phyloP scores from a whole-genome alignment of 345 rosid species.

The Eucalyptus polybractea region DNA sequence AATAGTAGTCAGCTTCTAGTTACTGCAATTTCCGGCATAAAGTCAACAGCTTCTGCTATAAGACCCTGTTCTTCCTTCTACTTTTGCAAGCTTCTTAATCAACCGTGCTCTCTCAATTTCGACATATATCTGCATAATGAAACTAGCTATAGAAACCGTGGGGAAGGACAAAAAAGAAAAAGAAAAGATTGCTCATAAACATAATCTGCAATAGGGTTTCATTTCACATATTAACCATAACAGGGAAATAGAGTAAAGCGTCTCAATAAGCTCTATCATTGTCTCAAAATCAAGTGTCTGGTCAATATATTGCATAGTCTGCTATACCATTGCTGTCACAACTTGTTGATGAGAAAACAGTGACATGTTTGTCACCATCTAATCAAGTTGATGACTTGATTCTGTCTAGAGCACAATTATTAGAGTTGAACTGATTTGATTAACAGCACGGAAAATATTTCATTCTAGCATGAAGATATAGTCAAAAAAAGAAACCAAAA shows the following conservation, averaged over 20 bases:
- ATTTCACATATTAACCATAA: too few species aligned
- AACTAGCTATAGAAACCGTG: background rate
- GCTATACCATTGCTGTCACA: constrained; percentile 90
- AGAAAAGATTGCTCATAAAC: too few species aligned
- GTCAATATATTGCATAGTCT: constrained; percentile 24
- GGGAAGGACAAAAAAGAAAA: background rate
- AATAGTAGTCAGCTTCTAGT: background rate
- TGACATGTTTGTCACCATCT: background rate
- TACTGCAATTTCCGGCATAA: constrained; percentile 89
- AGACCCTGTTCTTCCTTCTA: constrained; percentile 76
- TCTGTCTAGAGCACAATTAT: background rate
- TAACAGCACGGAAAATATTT: background rate
- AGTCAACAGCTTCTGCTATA: constrained; percentile 80
- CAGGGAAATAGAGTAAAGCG: too few species aligned
- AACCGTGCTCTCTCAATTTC: constrained; percentile 68
- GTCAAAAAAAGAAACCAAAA: background rate
- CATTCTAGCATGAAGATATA: too few species aligned
- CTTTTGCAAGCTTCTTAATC: constrained; percentile 66
- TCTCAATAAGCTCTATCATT: too few species aligned
- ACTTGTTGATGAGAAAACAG: constrained; percentile 28
- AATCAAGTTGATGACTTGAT: too few species aligned
- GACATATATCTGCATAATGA: constrained; percentile 54
- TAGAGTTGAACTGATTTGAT: background rate
- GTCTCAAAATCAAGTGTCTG: too few species aligned
- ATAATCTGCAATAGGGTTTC: too few species aligned